These are phyloP conservation scores for Saccharomycopsis vini DNA, from an alignment of 805 yeast species.

Conservation along the genomic window DNA sequence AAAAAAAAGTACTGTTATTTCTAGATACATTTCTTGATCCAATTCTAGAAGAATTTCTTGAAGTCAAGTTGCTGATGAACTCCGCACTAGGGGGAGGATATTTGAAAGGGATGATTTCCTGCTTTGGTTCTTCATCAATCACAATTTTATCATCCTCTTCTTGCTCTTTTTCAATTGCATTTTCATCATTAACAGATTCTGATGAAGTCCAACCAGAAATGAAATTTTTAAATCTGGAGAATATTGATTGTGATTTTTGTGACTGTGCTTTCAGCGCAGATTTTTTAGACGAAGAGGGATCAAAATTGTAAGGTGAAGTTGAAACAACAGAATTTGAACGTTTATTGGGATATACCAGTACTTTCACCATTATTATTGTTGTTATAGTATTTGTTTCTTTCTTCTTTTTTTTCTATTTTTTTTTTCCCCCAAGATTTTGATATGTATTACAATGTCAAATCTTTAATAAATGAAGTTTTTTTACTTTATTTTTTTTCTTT, in stretches of 20 bases:
- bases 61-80: slow-evolving; percentile 14
- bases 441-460: too few species aligned
- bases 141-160: background rate
- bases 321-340: background rate
- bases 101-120: slow-evolving; percentile 8
- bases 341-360: slow-evolving; percentile 15
- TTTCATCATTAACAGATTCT: background rate
- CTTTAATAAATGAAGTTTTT: too few species aligned
- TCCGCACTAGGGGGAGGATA: slow-evolving; percentile 17
- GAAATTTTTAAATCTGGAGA: slow-evolving; percentile 1
- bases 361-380: slow-evolving; percentile 15
- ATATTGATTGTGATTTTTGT: background rate
- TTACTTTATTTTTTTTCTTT: too few species aligned
- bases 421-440: too few species aligned
- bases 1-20: background rate
- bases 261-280: background rate
- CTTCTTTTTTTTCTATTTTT: too few species aligned
- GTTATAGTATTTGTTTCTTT: too few species aligned
- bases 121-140: background rate
- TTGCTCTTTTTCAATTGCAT: too few species aligned
- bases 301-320: background rate
- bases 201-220: background rate
- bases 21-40: background rate
- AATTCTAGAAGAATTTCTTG: slow-evolving; percentile 2
- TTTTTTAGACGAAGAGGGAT: too few species aligned